Evolutionary conservation across 306 rosid species (phyloP).

Genomic region (Alnus rubra): DNA sequence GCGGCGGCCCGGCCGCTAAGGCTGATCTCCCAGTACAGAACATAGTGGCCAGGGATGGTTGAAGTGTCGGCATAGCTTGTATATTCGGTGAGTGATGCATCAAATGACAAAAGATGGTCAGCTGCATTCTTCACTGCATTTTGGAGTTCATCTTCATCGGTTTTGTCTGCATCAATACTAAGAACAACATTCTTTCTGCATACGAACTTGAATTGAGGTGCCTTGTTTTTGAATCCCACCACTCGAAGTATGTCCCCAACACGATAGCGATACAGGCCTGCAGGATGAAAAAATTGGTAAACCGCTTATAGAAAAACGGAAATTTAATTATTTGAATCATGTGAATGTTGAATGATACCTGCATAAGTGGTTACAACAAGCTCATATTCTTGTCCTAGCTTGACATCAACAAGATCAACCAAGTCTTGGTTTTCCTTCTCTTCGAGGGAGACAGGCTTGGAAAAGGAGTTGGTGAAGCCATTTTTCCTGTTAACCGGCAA

Average conservation of each 20-base stretch:
- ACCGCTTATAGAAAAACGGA: no score
- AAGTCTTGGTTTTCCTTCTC: slow-evolving; percentile 27
- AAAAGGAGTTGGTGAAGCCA: slow-evolving; percentile 27
- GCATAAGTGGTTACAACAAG: slow-evolving; percentile 68
- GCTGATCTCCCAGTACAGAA: slow-evolving; percentile 63
- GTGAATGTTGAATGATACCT: slow-evolving; percentile 28
- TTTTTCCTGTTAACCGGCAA: slow-evolving; percentile 41
- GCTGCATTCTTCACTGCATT: slow-evolving; percentile 51
- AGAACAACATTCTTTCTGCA: slow-evolving; percentile 59
- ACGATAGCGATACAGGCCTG: slow-evolving; percentile 61
- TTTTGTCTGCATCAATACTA: slow-evolving; percentile 60
- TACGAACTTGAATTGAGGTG: slow-evolving; percentile 63
- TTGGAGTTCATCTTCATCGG: slow-evolving; percentile 63
- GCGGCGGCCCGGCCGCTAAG: not conserved
- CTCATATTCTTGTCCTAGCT: slow-evolving; percentile 59
- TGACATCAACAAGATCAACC: slow-evolving; percentile 59
- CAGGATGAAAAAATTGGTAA: not conserved
- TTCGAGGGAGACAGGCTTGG: not conserved
- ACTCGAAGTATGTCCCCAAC: slow-evolving; percentile 64
- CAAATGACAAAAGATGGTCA: slow-evolving; percentile 33
- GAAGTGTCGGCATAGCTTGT: slow-evolving; percentile 52
- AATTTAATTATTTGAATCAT: no score
- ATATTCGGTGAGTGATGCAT: slow-evolving; percentile 46
- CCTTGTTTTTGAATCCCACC: slow-evolving; percentile 65
- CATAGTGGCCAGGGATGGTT: slow-evolving; percentile 58